Evolutionary conservation across 495 filamentous ascomycete species (phyloP), one percentile per base, ranked within the genome.

Genomic region (Tetracladium setigerum): DNA sequence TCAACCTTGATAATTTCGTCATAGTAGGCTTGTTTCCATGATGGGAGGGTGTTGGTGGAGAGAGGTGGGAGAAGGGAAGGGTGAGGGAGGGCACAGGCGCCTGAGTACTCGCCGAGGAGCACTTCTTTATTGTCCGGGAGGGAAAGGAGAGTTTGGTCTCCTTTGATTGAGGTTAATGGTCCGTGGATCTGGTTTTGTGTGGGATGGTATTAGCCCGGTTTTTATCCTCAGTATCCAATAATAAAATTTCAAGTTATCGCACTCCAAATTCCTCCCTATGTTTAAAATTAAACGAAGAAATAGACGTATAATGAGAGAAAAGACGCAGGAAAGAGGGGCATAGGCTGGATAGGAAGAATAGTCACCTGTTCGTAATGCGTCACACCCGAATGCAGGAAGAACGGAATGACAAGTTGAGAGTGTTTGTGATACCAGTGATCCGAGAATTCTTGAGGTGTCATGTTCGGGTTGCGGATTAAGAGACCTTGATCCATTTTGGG

Each of bases 381-480:
- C 13, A 56, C 33, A 4, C 53, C 53, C 13, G 7, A 32, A 17
- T 40, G 30, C 5, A 52, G 33, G 19, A 56, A 56, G 13, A 42
- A 38, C 1, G 53, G 53, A 15, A 47, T 27, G 0, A 52, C 53
- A n/a, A 51, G 14, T 17, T 17, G 15, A 7, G 53, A 47, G 34
- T 56, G 49, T 1, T 38, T 19, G 0, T 12, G 30, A 22, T 42
- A 55, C 43, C 49, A 56, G 38, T 34, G 19, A 1, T 47, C 44
- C 2, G 48, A 56, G 53, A 56, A 56, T 46, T 52, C 27, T 31
- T 51, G 15, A 5, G 13, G 19, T 18, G 53, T 52, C 30, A 56
- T 37, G 19, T 32, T 5, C 1, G 53, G 48, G 34, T 49, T 50
- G 38, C 48, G 47, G 18, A 44, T 43, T 12, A 56, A 38, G 32